A percentile compares a stretch with the other conserved stretches of the same genome.
phyloP scores from a whole-genome alignment of 2,329 filamentous ascomycete species.

The Penicillium sp. region DNA sequence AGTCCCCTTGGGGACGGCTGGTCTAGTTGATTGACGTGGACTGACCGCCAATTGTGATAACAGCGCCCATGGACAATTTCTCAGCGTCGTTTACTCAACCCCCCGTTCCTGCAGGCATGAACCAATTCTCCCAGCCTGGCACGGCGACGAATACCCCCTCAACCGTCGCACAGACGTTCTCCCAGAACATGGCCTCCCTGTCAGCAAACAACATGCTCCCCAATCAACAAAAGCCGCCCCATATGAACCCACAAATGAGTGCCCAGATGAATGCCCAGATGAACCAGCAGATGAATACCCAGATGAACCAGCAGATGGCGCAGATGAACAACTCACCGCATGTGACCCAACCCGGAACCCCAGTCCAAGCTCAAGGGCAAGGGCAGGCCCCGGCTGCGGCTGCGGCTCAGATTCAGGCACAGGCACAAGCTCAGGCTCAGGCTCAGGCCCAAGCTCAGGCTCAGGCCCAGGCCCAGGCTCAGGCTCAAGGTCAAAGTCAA shows the following conservation, averaged over 20 bases:
- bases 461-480: slow-evolving; percentile 36
- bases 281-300: slow-evolving; percentile 3
- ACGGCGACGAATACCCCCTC: slow-evolving; percentile 34
- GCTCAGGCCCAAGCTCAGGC: slow-evolving; percentile 23
- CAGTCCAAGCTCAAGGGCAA: slow-evolving; percentile 21
- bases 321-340: slow-evolving; percentile 10
- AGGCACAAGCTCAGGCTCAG: slow-evolving; percentile 1
- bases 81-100: slow-evolving; percentile 40
- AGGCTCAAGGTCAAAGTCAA: not conserved
- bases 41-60: slow-evolving; percentile 24
- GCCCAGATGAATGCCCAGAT: slow-evolving; percentile 22
- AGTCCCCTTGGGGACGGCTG: not conserved
- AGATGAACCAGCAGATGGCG: slow-evolving; percentile 21
- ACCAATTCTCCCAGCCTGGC: slow-evolving; percentile 36
- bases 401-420: slow-evolving; percentile 8
- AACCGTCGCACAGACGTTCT: slow-evolving; percentile 36
- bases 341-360: slow-evolving; percentile 13
- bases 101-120: slow-evolving; percentile 34
- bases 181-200: slow-evolving; percentile 42
- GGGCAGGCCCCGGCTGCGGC: slow-evolving; percentile 2
- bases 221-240: slow-evolving; percentile 31
- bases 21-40: slow-evolving; percentile 14
- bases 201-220: slow-evolving; percentile 39
- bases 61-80: slow-evolving; percentile 43
- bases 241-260: slow-evolving; percentile 8